Base-by-base conservation (phyloP, 768 basidiomycete genomes). In the Boletellus ananas region DNA sequence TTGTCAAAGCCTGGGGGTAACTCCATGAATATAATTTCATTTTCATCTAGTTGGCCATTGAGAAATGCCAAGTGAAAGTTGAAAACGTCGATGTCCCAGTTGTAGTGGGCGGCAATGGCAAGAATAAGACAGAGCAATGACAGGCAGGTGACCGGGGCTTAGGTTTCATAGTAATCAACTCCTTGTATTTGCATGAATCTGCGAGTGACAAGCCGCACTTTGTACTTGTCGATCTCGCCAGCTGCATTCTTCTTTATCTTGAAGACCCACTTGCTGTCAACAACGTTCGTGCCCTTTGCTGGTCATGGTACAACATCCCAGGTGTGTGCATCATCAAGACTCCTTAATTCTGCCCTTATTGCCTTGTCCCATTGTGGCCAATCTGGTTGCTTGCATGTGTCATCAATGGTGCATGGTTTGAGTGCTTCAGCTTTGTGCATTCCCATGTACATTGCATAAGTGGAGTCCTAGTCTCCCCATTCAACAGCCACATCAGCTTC, bases 121-220 rank as follows among this genome's bases (percentile, higher is more conserved):
- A 58, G 49, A 12, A 63, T 52, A 2, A 57, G 35, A 3, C 61
- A 52, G 6, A 70, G 50, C 0, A n/a, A 37, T 0, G 45, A n/a
- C 7, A 46, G 45, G 2, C 35, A n/a, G 2, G 45, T 17, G 4
- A 46, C 35, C 11, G n/a, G 45, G 25, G 45, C 25, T 2, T 42
- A 51, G 0, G 20, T 51, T 14, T 51, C 40, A 14, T 46, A 37
- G 20, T 51, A 51, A 11, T 51, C 45, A 9, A 51, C 39, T 3
- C 34, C 39, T 0, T 40, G 39, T 0, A 38, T 31, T 6, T 46
- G 38, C 1, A n/a, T 46, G 34, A 51, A 51, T 0, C 50, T 20
- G 14, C 29, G 27, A 0, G 41, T 21, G 1, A 52, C 18, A 0
- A 52, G 18, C 5, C n/a, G 3, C 0, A n/a, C 47, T 4, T 31